Conservation (phyloP, 2,329 filamentous ascomycete genomes). For the Metarhizium sp. region DNA sequence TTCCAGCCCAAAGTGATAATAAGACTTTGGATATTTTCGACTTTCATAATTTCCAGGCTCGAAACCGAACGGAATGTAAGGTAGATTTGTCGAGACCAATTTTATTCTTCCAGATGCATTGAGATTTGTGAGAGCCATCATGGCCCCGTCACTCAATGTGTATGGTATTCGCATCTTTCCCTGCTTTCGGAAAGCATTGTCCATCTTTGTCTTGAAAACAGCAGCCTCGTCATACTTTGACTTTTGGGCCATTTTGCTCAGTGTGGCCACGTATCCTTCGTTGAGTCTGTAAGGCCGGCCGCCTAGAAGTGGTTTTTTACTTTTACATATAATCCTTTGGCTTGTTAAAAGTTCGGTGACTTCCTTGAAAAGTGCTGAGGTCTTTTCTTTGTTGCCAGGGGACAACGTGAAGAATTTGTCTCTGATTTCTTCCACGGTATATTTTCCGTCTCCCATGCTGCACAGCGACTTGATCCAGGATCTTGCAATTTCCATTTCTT, state of each 20-base stretch:
- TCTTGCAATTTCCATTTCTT: slow-evolving; percentile 34
- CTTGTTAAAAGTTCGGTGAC: slow-evolving; percentile 39
- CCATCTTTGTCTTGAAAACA: slow-evolving; percentile 50
- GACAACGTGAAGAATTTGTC: slow-evolving; percentile 43
- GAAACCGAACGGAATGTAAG: slow-evolving; percentile 59
- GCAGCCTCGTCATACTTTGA: slow-evolving; percentile 49
- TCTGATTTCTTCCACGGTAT: slow-evolving; percentile 36
- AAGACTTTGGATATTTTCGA: slow-evolving; percentile 55
- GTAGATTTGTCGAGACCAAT: slow-evolving; percentile 44
- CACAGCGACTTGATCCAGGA: slow-evolving; percentile 54
- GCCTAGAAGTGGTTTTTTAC: slow-evolving; percentile 45
- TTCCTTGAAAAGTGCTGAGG: slow-evolving; percentile 35
- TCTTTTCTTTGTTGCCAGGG: slow-evolving; percentile 25
- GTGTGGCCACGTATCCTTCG: slow-evolving; percentile 44
- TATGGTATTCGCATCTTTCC: slow-evolving; percentile 40
- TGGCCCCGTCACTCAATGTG: slow-evolving; percentile 51
- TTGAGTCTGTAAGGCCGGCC: slow-evolving; percentile 56
- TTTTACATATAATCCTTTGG: slow-evolving; percentile 48
- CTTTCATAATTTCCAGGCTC: slow-evolving; percentile 63
- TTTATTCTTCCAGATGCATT: slow-evolving; percentile 48
- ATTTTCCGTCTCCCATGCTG: slow-evolving; percentile 40
- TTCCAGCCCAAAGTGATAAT: slow-evolving; percentile 54
- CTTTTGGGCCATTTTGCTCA: slow-evolving; percentile 46
- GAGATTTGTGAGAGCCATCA: slow-evolving; percentile 59
- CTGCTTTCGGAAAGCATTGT: slow-evolving; percentile 39